Evolutionary conservation across 768 basidiomycete species (phyloP), one percentile per base, ranked within the genome.

Genomic region (Galerina sulciceps): DNA sequence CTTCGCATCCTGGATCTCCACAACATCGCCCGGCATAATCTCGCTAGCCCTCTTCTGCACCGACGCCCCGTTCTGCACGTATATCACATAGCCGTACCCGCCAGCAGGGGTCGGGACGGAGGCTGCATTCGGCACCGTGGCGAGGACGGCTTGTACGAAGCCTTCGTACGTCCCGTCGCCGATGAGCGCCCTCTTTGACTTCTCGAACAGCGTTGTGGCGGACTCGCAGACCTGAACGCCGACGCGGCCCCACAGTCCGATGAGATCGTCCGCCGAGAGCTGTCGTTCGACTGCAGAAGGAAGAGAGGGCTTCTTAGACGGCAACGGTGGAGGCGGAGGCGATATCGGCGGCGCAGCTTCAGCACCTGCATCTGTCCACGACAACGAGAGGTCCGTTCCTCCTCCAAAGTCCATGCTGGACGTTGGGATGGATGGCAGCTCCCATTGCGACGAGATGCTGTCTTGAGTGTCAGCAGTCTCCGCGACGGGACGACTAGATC

Each of bases 131-230:
- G 89, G 87, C 8, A 91, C 90, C 61, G 87, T 81, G 18, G 75
- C 73, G 31, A 95, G 71, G 6, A 86, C 89, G 5, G 87, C 81
- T 14, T 77, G 70, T 22, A 96, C 83, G 69, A 95, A 95, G 3
- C 94, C 93, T 3, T 81, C 76, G 56, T 91, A 89, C 43, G 90
- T 88, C 10, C 95, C 94, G 66, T 96, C 94, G 5, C 93, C 95
- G 26, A 95, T 81, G 40, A 94, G 79, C 8, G 80, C 69, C 72
- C 85, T 88, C 75, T 89, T 94, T 38, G 91, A 93, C 63, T 89
- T 87, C 36, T 91, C 90, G 60, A 80, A 83, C 51, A 95, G 69
- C 40, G 77, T 73, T 14, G 83, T 81, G 1, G 94, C 93, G 0
- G 83, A 79, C 62, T 91, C 86, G 66, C 85, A 83, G 3, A 96